Conservation (phyloP, 495 filamentous ascomycete species). For the Hypoxylon fragiforme region DNA sequence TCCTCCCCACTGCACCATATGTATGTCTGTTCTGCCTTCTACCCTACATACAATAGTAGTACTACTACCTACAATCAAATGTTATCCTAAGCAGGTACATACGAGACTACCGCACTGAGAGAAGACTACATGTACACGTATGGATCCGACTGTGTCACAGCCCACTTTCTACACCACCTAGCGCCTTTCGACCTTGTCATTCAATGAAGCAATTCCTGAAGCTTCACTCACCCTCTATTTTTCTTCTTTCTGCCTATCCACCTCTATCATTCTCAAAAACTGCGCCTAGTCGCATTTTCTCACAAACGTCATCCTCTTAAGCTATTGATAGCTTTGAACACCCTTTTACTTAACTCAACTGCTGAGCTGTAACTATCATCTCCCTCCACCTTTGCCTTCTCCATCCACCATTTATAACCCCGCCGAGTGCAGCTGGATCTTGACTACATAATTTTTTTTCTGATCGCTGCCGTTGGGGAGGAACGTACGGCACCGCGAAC, state of each 20-base stretch:
- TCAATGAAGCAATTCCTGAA: slow-evolving; percentile 33
- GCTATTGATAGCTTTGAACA: too few species aligned
- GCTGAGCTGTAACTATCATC: too few species aligned
- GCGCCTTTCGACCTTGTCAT: slow-evolving; percentile 18
- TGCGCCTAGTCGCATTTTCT: slow-evolving; percentile 20
- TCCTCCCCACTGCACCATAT: too few species aligned
- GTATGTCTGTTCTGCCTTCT: too few species aligned
- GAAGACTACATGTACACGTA: slow-evolving; percentile 29
- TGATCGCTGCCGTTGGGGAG: slow-evolving; percentile 12
- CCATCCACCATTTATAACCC: slow-evolving; percentile 20
- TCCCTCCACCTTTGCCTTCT: slow-evolving; percentile 3
- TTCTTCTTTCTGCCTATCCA: slow-evolving; percentile 2
- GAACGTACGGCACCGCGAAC: slow-evolving; percentile 12
- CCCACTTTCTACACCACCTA: slow-evolving; percentile 24
- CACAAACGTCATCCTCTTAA: background rate
- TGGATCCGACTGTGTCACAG: slow-evolving; percentile 27
- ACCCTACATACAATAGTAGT: too few species aligned
- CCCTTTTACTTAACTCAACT: too few species aligned
- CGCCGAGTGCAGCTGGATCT: slow-evolving; percentile 22
- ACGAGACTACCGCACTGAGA: too few species aligned
- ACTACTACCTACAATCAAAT: too few species aligned
- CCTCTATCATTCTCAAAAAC: slow-evolving; percentile 8
- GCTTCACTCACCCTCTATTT: slow-evolving; percentile 23
- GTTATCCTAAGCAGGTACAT: too few species aligned
- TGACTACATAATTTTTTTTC: slow-evolving; percentile 11